Evolutionary conservation across 2,329 filamentous ascomycete genomes (phyloP), one percentile per base, ranked within the genome.

Genomic region (Fusarium napiforme): DNA sequence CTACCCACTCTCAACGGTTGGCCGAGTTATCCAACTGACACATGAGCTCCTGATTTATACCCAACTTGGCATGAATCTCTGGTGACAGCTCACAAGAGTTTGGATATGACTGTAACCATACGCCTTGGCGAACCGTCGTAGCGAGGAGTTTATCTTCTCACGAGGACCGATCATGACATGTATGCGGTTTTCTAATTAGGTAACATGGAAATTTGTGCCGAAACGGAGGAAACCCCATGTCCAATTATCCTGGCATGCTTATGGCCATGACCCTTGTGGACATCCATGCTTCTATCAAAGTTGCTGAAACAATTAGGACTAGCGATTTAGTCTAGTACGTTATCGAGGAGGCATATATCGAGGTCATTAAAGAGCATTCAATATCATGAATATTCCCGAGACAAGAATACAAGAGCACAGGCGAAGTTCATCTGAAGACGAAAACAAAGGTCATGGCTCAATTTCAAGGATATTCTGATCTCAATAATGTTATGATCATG

Each of bases 201-300:
- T 64, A 69, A 69, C 59, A 55, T 70, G 23, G 42, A 55, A 63
- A 70, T 55, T 60, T 65, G 67, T 40, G 66, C 45, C 32, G 46
- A 65, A 53, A 23, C 30, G 37, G 45, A 47, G 37, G 34, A 69
- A 53, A 43, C 66, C 66, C 65, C 65, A 69, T 69, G 59, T 69
- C 40, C 45, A 49, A 60, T 58, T 58, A 69, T 47, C 65, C 67
- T 28, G 32, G 52, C 60, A 69, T 64, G 66, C 45, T 59, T 65
- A 55, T 69, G 50, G 45, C 52, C 47, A 40, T 69, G 61, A 66
- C 53, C 66, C 67, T 70, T 52, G 67, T 65, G 67, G 46, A 43
- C 37, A 45, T 53, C 49, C 65, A 73, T 73, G 71, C 71, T 65
- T 72, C 64, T 72, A 72, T 72, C 69, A 72, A 72, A 72, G 60